phyloP scores from a whole-genome alignment of 1,284 basidiomycete species.

The Marasmius oreades region DNA sequence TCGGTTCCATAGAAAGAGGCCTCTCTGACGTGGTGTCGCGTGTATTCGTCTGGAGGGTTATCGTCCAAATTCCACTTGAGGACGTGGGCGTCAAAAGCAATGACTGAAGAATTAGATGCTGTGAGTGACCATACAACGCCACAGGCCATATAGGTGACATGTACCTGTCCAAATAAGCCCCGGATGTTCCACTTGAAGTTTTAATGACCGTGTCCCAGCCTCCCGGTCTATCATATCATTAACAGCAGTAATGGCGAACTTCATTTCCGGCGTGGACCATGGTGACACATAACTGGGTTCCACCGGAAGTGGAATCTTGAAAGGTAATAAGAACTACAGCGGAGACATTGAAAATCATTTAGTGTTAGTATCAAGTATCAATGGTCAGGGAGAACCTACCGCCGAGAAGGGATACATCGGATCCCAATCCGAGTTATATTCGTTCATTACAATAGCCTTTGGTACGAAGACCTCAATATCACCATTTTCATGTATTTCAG shows the following conservation, averaged over 20 bases:
- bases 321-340: conserved; percentile 70
- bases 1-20: conserved; percentile 79
- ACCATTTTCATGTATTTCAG: conserved; percentile 12
- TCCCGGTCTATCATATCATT: conserved; percentile 55
- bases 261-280: conserved; percentile 36
- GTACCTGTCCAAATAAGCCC: conserved; percentile 85
- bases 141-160: conserved; percentile 19
- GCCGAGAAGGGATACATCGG: conserved; percentile 83
- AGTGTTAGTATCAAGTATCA: background rate
- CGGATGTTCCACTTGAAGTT: conserved; percentile 75
- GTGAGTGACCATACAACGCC: background rate
- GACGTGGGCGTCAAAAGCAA: conserved; percentile 93
- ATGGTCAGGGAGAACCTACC: conserved; percentile 37
- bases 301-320: conserved; percentile 64
- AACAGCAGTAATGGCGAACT: conserved; percentile 59
- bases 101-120: conserved; percentile 47
- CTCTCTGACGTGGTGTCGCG: conserved; percentile 91
- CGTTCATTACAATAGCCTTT: conserved; percentile 55
- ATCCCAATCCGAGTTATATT: conserved; percentile 82
- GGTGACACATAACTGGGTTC: conserved; percentile 51
- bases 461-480: conserved; percentile 19
- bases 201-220: conserved; percentile 70
- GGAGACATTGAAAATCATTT: too few species aligned
- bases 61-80: conserved; percentile 82
- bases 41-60: conserved; percentile 66